Evolutionary conservation across 306 rosid genomes (phyloP), one percentile per base, ranked within the genome.

Genomic region (Myrica gale): DNA sequence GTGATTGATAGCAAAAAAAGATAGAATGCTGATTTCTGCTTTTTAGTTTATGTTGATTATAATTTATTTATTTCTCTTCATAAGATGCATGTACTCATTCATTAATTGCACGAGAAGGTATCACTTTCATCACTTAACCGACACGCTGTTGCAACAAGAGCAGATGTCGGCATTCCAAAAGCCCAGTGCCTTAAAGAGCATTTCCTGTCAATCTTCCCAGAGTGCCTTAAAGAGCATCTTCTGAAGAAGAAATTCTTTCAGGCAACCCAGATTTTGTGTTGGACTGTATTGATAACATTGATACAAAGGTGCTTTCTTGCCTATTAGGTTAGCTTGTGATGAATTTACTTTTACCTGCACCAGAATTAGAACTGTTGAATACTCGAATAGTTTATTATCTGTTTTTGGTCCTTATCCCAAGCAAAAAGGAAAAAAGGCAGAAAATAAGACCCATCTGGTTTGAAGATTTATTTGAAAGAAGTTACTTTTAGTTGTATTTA

Each of bases 101-200:
- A 77, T 82, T 82, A 76, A 80, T 86, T 84, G 77, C 85, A 80
- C 88, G 88, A 82, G 75, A 83, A 94, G 98, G 98, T 94, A 76
- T 94, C 98, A 79, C 93, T 94, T 76, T 94, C 97, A 82, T 94
- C 98, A 69, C 95, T 94, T 75, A 94, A 92, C 84, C 97, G 98
- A 74, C 98, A 94, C 76, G 97, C 98, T 82, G 95, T 92, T 85
- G 98, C 98, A 73, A 90, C 97, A 85, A 90, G 98, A 81, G 92
- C 97, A 82, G 97, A 94, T 85, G 98, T 94, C 70, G 98, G 98
- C 83, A 84, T 89, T 78, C 85, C 98, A 21, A 94, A 92, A 87
- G 95, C 98, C 75, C 92, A 87, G 83, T 94, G 98, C 85, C 95
- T 92, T 54, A 94, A 86, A 89, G 93, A 92, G 78, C 97, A 92